Evolutionary conservation across 345 rosid species (phyloP).

Genomic region (Anacardium occidentale): DNA sequence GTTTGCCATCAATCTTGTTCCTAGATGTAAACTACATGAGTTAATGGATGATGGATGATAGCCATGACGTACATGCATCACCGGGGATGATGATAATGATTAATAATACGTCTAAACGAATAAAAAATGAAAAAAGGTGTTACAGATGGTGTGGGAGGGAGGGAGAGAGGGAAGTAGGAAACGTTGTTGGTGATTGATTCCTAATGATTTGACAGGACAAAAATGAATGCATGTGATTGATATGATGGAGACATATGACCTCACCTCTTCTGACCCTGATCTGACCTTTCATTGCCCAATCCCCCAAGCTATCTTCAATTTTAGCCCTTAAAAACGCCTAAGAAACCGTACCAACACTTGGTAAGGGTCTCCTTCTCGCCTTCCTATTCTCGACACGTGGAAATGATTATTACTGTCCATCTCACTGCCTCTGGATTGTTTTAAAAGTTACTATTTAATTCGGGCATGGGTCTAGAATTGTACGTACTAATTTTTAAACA

Average conservation of each 20-base stretch:
- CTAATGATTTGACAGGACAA: slow-evolving; percentile 56
- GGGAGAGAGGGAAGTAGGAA: background rate
- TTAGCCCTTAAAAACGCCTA: slow-evolving; percentile 19
- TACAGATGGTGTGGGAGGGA: background rate
- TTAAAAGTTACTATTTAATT: background rate
- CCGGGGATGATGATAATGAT: no score
- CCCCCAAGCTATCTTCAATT: background rate
- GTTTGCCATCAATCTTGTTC: no score
- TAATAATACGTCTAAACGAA: background rate
- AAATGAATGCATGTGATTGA: slow-evolving; percentile 36
- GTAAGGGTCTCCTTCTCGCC: slow-evolving; percentile 16
- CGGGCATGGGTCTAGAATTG: background rate
- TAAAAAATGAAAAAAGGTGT: background rate
- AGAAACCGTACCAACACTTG: slow-evolving; percentile 17
- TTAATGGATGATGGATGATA: no score
- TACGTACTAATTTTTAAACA: background rate
- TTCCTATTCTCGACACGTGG: slow-evolving; percentile 18
- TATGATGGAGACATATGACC: slow-evolving; percentile 45
- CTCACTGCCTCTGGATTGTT: background rate
- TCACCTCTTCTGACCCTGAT: slow-evolving; percentile 43
- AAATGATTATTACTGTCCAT: slow-evolving; percentile 11
- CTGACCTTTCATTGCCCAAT: slow-evolving; percentile 33
- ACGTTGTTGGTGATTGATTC: slow-evolving; percentile 10
- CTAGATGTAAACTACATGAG: no score
- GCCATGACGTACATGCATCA: no score